phyloP scores from a whole-genome alignment of 2,329 filamentous ascomycete species.

The Aspergillus caelatus region DNA sequence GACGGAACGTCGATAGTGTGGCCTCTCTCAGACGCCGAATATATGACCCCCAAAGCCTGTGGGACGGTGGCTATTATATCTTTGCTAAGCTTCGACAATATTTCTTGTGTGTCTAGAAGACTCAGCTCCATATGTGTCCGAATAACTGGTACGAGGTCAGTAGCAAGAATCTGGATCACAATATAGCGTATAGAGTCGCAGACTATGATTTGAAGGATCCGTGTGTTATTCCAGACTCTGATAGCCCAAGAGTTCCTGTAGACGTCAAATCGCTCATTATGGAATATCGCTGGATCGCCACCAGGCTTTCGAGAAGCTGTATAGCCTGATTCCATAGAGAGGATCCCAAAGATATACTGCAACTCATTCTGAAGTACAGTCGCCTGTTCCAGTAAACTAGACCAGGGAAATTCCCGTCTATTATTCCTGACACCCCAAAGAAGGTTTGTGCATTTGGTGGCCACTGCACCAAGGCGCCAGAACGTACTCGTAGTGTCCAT shows the following conservation, averaged over 20 bases:
- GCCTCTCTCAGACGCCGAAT: slow-evolving; percentile 2
- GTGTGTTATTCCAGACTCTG: slow-evolving; percentile 26
- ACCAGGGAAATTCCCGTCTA: slow-evolving; percentile 6
- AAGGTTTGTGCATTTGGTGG: slow-evolving; percentile 19
- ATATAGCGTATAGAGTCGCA: slow-evolving; percentile 21
- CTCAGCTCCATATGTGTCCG: not conserved
- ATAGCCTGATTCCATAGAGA: slow-evolving; percentile 20
- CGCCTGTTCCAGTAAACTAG: slow-evolving; percentile 17
- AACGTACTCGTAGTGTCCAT: slow-evolving; percentile 13
- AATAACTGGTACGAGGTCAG: not conserved
- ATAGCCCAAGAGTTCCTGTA: slow-evolving; percentile 22
- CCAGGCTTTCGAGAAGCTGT: not conserved
- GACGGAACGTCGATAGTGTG: slow-evolving; percentile 1
- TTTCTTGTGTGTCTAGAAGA: slow-evolving; percentile 15
- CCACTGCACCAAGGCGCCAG: slow-evolving; percentile 23
- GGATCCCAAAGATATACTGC: not conserved
- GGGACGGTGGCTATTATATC: slow-evolving; percentile 27
- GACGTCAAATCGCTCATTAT: slow-evolving; percentile 20
- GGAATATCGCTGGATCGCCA: slow-evolving; percentile 4
- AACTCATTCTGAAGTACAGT: slow-evolving; percentile 15
- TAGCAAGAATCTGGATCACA: slow-evolving; percentile 17
- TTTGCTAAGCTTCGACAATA: slow-evolving; percentile 13
- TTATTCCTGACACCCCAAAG: slow-evolving; percentile 11
- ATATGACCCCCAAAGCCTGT: slow-evolving; percentile 22
- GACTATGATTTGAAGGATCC: slow-evolving; percentile 22